Evolutionary conservation across 176 grass and related monocot genomes (phyloP).

Genomic region (Aegilops longissima): DNA sequence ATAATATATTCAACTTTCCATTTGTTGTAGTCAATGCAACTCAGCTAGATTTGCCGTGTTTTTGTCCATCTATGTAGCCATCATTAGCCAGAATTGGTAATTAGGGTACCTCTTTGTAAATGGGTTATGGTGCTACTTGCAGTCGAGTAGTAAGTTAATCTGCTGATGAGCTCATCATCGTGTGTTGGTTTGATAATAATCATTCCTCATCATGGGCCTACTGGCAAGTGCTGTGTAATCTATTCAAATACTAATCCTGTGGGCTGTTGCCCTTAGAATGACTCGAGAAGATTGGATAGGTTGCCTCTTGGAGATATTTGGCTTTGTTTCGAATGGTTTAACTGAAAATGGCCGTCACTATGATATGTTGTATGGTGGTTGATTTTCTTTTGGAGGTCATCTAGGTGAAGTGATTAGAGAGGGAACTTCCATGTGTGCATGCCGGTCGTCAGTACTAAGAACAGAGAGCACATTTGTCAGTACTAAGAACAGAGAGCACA

Average conservation of each 20-base stretch:
- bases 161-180: background rate
- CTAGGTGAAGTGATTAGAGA: background rate
- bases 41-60: background rate
- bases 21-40: background rate
- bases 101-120: background rate
- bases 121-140: background rate
- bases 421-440: background rate
- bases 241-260: slow-evolving; percentile 24
- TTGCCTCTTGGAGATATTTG: no score
- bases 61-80: background rate
- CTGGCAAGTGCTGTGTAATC: background rate
- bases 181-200: background rate
- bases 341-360: background rate
- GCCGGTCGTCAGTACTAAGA: background rate
- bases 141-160: background rate
- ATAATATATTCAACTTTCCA: background rate
- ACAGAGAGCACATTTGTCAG: no score
- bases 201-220: background rate
- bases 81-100: background rate
- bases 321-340: no score
- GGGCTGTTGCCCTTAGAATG: background rate
- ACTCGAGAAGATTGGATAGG: no score
- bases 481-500: no score
- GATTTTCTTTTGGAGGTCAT: background rate
- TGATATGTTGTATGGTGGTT: background rate